Evolutionary conservation across 495 filamentous ascomycete species (phyloP).

Genomic region (Aspergillus sparsus): DNA sequence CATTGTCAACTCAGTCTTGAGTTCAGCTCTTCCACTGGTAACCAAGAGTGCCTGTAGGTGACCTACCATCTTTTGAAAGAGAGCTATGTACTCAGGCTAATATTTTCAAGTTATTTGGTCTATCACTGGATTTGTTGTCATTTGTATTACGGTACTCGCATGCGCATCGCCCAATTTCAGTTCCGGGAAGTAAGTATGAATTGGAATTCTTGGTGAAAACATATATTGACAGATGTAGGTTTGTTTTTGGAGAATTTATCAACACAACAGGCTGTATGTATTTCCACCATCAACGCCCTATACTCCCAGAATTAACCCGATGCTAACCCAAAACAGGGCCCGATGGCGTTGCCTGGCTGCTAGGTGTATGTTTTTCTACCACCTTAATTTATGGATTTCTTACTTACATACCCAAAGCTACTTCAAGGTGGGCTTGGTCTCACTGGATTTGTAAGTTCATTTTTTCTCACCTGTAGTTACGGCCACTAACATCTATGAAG

Average conservation of each 20-base stretch:
- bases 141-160: constrained; percentile 65
- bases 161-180: constrained; percentile 63
- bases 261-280: constrained; percentile 59
- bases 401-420: constrained; percentile 38
- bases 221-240: constrained; percentile 50
- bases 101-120: constrained; percentile 59
- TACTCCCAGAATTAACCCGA: neutral
- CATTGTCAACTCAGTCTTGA: constrained; percentile 67
- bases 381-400: neutral
- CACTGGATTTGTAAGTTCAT: constrained; percentile 55
- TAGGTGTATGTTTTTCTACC: constrained; percentile 47
- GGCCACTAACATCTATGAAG: constrained; percentile 31
- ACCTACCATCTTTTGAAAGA: neutral
- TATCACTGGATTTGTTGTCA: constrained; percentile 64
- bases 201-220: constrained; percentile 36
- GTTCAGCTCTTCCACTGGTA: constrained; percentile 60
- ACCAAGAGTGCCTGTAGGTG: constrained; percentile 57
- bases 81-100: constrained; percentile 5
- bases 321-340: constrained; percentile 45
- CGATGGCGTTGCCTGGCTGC: constrained; percentile 64
- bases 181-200: constrained; percentile 55
- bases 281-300: neutral
- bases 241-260: constrained; percentile 59
- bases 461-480: neutral
- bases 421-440: constrained; percentile 63